phyloP scores from a whole-genome alignment of 371 early-diverging fungal species.

The Fennellomyces sp. region DNA sequence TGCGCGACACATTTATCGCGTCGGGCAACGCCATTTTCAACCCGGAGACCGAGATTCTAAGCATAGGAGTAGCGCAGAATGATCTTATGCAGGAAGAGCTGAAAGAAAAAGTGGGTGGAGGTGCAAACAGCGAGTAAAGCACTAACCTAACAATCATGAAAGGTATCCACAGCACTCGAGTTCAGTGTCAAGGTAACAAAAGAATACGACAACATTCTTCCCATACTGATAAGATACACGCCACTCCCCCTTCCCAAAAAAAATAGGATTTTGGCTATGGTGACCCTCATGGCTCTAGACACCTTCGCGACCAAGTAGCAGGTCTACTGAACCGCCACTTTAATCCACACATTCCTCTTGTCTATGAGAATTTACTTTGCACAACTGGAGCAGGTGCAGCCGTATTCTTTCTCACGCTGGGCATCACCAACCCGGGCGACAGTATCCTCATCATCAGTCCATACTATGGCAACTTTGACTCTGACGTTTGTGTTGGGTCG shows the following conservation, averaged over 20 bases:
- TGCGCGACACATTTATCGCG: conserved; percentile 3
- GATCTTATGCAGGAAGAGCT: conserved; percentile 54
- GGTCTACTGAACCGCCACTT: conserved; percentile 65
- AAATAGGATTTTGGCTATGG: conserved; percentile 51
- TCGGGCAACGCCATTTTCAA: conserved; percentile 35
- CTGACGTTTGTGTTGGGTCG: conserved; percentile 58
- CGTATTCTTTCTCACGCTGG: conserved; percentile 61
- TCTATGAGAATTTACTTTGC: conserved; percentile 54
- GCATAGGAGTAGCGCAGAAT: conserved; percentile 78
- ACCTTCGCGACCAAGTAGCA: conserved; percentile 56
- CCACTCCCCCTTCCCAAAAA: background rate
- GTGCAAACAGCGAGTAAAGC: background rate
- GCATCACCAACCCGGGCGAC: conserved; percentile 73
- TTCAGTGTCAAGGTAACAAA: background rate
- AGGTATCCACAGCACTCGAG: background rate
- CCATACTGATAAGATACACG: background rate
- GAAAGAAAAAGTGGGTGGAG: conserved; percentile 43
- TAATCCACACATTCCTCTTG: conserved; percentile 43
- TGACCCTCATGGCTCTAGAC: conserved; percentile 51
- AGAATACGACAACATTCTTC: background rate
- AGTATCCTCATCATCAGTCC: conserved; percentile 73
- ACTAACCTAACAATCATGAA: background rate
- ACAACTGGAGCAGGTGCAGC: conserved; percentile 74
- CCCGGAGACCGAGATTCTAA: conserved; percentile 36
- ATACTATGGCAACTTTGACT: conserved; percentile 75